phyloP scores from a whole-genome alignment of 106 monocot genomes.

The Acorus gramineus region DNA sequence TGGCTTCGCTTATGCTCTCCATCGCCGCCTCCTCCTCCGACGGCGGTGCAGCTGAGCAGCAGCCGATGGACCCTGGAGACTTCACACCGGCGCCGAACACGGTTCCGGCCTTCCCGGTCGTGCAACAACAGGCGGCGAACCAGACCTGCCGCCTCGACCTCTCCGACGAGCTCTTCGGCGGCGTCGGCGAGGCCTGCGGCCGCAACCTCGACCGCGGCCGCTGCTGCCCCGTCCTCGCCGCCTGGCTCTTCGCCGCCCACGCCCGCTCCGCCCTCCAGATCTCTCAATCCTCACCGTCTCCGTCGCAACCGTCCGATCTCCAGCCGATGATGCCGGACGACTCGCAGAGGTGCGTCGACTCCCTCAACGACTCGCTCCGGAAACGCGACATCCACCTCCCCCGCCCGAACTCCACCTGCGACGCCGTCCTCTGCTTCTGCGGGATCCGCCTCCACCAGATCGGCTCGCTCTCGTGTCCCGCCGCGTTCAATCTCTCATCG shows the following conservation, averaged over 20 bases:
- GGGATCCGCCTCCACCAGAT: conserved; percentile 94
- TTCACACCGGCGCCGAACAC: conserved; percentile 14
- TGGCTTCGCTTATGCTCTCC: not conserved
- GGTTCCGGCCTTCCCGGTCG: conserved; percentile 56
- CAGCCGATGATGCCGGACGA: conserved; percentile 79
- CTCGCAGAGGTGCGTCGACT: conserved; percentile 81
- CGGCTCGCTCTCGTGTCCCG: conserved; percentile 65
- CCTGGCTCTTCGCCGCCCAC: conserved; percentile 93
- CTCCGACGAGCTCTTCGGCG: conserved; percentile 91
- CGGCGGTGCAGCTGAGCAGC: conserved; percentile 5
- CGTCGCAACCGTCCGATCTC: conserved; percentile 1
- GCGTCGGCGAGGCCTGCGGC: conserved; percentile 75
- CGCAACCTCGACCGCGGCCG: conserved; percentile 63
- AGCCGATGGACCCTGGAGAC: conserved; percentile 17
- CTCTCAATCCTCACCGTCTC: not conserved
- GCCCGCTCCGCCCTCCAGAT: conserved; percentile 55
- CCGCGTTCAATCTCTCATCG: conserved; percentile 49
- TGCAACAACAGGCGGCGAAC: conserved; percentile 5
- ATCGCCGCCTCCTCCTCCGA: conserved; percentile 10
- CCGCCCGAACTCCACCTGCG: conserved; percentile 70
- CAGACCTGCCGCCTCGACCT: conserved; percentile 76
- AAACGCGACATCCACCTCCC: conserved; percentile 36
- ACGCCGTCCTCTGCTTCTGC: conserved; percentile 85
- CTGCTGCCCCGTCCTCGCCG: conserved; percentile 98
- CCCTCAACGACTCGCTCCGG: conserved; percentile 54